Evolutionary conservation across 768 basidiomycete species (phyloP).

Genomic region (Podaxis sp.): DNA sequence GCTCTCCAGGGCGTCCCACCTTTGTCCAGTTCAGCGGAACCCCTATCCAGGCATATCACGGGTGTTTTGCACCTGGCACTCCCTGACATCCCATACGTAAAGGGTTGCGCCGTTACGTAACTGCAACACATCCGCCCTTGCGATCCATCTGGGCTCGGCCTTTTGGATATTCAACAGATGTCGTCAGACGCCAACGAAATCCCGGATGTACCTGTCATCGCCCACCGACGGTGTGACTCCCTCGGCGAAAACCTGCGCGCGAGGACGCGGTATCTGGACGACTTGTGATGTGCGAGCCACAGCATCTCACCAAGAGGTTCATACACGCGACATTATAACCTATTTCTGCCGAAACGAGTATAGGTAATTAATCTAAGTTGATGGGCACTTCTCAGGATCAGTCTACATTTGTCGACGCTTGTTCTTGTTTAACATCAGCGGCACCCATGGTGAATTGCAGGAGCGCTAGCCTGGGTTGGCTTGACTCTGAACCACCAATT

Average conservation of each 20-base stretch:
- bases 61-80: slow-evolving; percentile 16
- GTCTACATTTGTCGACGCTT: slow-evolving; percentile 24
- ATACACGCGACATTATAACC: slow-evolving; percentile 16
- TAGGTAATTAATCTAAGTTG: slow-evolving; percentile 22
- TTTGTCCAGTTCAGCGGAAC: slow-evolving; percentile 3
- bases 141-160: slow-evolving; percentile 6
- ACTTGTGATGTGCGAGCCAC: slow-evolving; percentile 7
- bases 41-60: slow-evolving; percentile 12
- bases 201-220: not conserved
- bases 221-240: not conserved
- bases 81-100: slow-evolving; percentile 11
- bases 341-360: slow-evolving; percentile 20
- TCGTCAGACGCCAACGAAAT: slow-evolving; percentile 10
- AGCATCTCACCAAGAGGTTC: slow-evolving; percentile 10
- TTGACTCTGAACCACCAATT: slow-evolving; percentile 32
- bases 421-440: slow-evolving; percentile 21
- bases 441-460: slow-evolving; percentile 19
- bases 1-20: slow-evolving; percentile 4
- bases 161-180: slow-evolving; percentile 6
- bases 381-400: slow-evolving; percentile 24
- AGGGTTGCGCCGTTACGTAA: slow-evolving; percentile 15
- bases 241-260: not conserved
- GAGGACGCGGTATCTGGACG: slow-evolving; percentile 1
- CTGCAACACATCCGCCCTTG: slow-evolving; percentile 12
- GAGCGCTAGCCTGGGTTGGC: slow-evolving; percentile 32